Percentiles rank a stretch among this genome's conserved stretches.
Conservation (phyloP, 2,329 filamentous ascomycete genomes). For the Fusarium annulatum region DNA sequence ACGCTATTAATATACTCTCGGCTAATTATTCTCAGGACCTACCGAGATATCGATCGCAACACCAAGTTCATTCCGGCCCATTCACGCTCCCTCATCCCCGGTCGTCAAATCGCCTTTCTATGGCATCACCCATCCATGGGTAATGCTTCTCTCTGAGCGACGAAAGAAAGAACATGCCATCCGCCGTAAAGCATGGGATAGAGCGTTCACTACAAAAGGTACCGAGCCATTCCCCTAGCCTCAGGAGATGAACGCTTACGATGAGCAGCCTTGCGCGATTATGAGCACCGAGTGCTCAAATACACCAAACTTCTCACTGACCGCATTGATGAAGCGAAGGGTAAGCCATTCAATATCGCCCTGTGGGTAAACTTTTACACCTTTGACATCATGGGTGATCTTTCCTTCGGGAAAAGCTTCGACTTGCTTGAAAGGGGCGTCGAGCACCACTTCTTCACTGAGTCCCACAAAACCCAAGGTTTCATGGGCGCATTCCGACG, state of each 20-base stretch:
- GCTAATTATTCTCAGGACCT: neutral
- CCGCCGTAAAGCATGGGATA: conserved; percentile 33
- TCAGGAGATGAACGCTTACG: neutral
- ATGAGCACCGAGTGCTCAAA: conserved; percentile 19
- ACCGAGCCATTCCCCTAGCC: fast-evolving
- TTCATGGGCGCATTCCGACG: conserved; percentile 5
- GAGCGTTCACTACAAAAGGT: conserved; percentile 33
- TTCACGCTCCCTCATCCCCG: conserved; percentile 21
- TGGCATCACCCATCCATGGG: conserved; percentile 4
- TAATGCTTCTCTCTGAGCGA: conserved; percentile 4
- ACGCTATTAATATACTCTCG: fast-evolving
- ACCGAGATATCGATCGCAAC: conserved; percentile 23
- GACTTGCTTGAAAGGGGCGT: conserved; percentile 11
- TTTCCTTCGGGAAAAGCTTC: conserved; percentile 31
- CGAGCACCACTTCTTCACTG: neutral
- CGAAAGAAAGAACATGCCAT: conserved; percentile 13
- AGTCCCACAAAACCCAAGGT: neutral
- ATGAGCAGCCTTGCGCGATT: neutral
- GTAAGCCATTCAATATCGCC: neutral
- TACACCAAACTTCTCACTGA: conserved; percentile 9
- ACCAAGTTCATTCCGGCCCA: conserved; percentile 12
- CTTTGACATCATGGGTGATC: conserved; percentile 32
- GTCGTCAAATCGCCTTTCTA: conserved; percentile 27
- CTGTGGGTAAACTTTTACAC: conserved; percentile 27
- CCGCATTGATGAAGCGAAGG: neutral